Conservation (phyloP, 208 protist genomes). For the Balamuthia mandrillaris region DNA sequence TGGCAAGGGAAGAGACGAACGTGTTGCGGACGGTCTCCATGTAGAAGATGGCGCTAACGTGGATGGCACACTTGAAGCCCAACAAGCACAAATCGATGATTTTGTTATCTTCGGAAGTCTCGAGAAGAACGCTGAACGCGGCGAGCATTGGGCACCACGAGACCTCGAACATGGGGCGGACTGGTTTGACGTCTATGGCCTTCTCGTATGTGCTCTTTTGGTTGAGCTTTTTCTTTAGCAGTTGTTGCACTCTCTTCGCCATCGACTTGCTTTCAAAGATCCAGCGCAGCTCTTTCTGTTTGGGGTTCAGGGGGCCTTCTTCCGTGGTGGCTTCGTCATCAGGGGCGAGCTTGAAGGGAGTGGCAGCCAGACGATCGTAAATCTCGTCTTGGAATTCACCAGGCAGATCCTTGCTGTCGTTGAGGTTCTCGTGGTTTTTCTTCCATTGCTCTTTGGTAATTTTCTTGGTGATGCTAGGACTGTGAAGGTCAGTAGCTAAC, state of each 20-base stretch:
- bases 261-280: constrained; percentile 38
- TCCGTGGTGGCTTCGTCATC: constrained; percentile 21
- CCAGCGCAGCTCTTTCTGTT: background rate
- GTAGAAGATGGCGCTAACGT: constrained; percentile 66
- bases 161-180: constrained; percentile 73
- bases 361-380: constrained; percentile 86
- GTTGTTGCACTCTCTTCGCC: constrained; percentile 15
- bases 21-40: constrained; percentile 68
- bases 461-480: constrained; percentile 82
- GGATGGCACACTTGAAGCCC: constrained; percentile 68
- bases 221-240: constrained; percentile 13
- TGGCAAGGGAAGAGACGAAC: constrained; percentile 73
- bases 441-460: constrained; percentile 91
- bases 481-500: constrained; percentile 97
- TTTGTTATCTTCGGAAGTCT: constrained; percentile 55
- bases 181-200: constrained; percentile 65
- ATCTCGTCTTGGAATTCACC: constrained; percentile 80
- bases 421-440: constrained; percentile 91
- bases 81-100: constrained; percentile 72
- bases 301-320: background rate
- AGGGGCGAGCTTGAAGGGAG: constrained; percentile 84
- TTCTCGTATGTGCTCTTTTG: constrained; percentile 40
- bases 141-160: constrained; percentile 69
- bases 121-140: constrained; percentile 51
- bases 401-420: constrained; percentile 86